A percentile compares a stretch with the other conserved stretches of the same genome.
Conservation (phyloP, 2,329 filamentous ascomycete genomes). For the Thelonectria discophora region DNA sequence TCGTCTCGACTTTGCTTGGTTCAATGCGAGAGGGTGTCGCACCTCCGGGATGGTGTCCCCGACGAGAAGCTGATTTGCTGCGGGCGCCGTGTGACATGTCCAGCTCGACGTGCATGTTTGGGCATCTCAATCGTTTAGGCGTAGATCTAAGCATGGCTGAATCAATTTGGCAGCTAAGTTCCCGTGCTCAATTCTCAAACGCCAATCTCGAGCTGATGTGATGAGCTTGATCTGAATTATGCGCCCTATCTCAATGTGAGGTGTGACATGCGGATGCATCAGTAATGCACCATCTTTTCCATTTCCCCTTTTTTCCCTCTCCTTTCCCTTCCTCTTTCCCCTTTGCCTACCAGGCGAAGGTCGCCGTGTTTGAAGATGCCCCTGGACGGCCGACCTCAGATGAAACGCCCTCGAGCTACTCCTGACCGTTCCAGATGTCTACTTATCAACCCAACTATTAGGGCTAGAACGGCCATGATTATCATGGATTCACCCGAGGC, state of each 20-base stretch:
- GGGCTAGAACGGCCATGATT: neutral
- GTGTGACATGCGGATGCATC: neutral
- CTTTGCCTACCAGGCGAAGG: neutral
- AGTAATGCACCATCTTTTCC: neutral
- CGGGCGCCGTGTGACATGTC: neutral
- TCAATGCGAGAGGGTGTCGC: conserved; percentile 8
- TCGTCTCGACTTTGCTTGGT: conserved; percentile 18
- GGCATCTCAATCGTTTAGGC: neutral
- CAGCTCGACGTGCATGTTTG: neutral
- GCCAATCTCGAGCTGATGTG: neutral
- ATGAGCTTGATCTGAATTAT: neutral
- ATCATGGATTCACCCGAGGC: conserved; percentile 4
- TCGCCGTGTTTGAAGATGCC: conserved; percentile 9
- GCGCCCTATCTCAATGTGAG: too few relatives aligned
- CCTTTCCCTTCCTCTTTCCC: neutral
- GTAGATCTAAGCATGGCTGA: neutral
- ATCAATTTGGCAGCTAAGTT: conserved; percentile 13
- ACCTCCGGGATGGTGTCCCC: neutral
- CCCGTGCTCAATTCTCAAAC: conserved; percentile 1
- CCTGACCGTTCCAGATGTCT: conserved; percentile 9
- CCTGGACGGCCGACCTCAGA: conserved; percentile 29
- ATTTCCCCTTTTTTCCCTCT: neutral
- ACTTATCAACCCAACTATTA: neutral
- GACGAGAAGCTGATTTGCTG: neutral
- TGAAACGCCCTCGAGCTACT: conserved; percentile 46